phyloP scores from a whole-genome alignment of 148 eudicot species.

The Amaranthus palmeri region DNA sequence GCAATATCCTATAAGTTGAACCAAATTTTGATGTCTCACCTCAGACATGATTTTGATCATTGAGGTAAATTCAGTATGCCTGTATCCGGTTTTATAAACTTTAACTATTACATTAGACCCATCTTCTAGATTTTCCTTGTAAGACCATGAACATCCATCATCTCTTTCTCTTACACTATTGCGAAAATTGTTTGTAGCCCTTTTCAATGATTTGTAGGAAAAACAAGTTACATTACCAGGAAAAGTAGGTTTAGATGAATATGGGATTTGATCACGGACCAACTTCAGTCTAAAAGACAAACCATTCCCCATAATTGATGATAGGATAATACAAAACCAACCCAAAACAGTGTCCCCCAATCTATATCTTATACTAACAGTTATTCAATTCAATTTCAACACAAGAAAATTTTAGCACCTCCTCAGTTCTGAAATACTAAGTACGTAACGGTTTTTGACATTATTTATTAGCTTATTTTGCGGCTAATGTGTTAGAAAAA shows the following conservation, averaged over 20 bases:
- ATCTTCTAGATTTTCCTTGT: constrained; percentile 7
- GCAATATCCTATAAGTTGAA: constrained; percentile 53
- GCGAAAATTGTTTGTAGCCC: not conserved
- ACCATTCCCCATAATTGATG: no score
- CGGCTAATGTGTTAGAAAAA: no score
- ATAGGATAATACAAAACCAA: no score
- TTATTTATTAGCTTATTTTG: no score
- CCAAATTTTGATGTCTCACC: constrained; percentile 46
- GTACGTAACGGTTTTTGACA: no score
- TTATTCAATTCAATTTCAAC: no score
- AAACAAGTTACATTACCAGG: not conserved
- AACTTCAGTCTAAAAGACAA: not conserved
- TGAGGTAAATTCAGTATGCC: not conserved
- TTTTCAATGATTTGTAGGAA: not conserved
- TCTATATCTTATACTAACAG: no score
- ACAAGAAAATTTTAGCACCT: no score
- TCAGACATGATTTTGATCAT: constrained; percentile 31
- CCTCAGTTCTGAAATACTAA: no score
- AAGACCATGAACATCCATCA: not conserved
- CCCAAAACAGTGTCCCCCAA: no score
- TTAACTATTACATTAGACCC: not conserved
- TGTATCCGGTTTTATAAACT: not conserved
- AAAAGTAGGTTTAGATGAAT: no score
- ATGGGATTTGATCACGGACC: not conserved
- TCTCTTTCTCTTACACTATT: not conserved